Base-by-base conservation (phyloP, 805 yeast genomes). In the Clavispora santaluciae region DNA sequence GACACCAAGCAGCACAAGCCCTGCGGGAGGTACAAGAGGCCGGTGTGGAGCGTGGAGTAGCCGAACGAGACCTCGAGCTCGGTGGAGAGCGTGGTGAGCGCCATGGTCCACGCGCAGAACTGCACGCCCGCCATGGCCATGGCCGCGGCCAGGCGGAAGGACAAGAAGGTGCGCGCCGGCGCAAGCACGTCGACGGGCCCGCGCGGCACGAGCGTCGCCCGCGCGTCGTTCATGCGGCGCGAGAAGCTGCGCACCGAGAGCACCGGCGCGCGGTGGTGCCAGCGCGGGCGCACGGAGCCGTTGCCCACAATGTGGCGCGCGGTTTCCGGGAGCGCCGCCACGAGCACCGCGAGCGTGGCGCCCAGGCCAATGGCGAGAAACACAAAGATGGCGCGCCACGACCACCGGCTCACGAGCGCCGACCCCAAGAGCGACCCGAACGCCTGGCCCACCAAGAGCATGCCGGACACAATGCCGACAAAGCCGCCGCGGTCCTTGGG, bases 371-470 rank as follows among this genome's bases (percentile, higher is more conserved):
- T 79, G 1, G 85, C 79, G 38, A 85, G 60, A 46, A 88, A 85
- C 79, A 87, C 79, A 51, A 85, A 84, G 12, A 82, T 75, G 0
- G 88, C 78, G 50, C 90, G 70, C 95, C 96, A 88, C 13, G 50
- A 53, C 51, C 56, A 62, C 16, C 54, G 45, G 16, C 54, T 31
- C 17, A 51, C 46, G 5, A 64, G 49, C 15, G 78, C 69, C 4
- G 76, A 69, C 67, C 86, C 56, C 17, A 87, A 63, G n/a, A 89
- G 63, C 0, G 95, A 87, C 9, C 95, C 91, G 46, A 87, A 69
- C 2, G 87, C 88, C 52, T 81, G 83, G 1, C 95, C 95, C 6
- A 84, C 50, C 23, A 84, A 69, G 13, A 81, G 78, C 33, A 81
- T 65, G 0, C 95, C 91, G 13, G 77, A 57, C 1, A 78, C 76